Percentiles rank a stretch among this genome's conserved stretches.
phyloP scores from a whole-genome alignment of 1,139 yeast species.

The Hanseniaspora sp. region DNA sequence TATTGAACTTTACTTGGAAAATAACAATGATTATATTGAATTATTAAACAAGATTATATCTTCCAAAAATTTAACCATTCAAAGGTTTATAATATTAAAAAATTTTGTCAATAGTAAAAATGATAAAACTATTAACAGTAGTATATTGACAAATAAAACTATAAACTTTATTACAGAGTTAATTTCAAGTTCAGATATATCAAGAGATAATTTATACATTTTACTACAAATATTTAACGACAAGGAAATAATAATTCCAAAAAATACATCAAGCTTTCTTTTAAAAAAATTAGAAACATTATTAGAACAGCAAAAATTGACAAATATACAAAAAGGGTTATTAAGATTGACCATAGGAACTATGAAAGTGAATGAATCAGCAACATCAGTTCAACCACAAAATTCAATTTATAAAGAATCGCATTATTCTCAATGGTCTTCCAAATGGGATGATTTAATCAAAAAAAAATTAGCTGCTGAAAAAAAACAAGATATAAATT shows the following conservation, averaged over 20 bases:
- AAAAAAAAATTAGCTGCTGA: neutral
- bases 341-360: no score
- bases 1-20: neutral
- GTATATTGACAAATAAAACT: neutral
- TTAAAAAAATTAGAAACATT: neutral
- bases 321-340: neutral
- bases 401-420: neutral
- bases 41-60: neutral
- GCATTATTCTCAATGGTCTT: conserved; percentile 10
- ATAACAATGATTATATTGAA: neutral
- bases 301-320: neutral
- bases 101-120: neutral
- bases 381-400: neutral
- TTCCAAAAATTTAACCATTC: neutral
- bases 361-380: no score
- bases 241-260: neutral
- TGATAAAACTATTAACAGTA: neutral
- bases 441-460: conserved; percentile 2
- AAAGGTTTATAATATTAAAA: neutral
- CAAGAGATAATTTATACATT: neutral
- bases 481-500: neutral
- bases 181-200: neutral
- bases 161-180: neutral
- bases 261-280: neutral
- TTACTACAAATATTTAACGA: neutral